Evolutionary conservation across 148 eudicot species (phyloP).

Genomic region (Chenopodium formosanum): DNA sequence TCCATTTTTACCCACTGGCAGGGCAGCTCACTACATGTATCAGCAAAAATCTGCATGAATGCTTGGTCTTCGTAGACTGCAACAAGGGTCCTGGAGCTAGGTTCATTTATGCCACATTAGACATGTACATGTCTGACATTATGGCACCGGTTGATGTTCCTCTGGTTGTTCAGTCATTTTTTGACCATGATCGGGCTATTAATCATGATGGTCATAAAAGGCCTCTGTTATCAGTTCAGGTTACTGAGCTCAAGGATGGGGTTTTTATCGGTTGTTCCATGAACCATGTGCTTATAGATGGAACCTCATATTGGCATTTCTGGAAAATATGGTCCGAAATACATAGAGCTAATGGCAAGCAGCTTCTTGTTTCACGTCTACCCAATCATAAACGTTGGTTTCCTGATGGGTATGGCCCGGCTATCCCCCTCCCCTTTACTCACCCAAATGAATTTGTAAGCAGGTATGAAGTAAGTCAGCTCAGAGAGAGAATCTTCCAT

Average conservation of each 20-base stretch:
- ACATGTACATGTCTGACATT: constrained; percentile 28
- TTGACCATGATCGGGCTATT: constrained; percentile 27
- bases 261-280: constrained; percentile 51
- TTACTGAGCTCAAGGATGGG: constrained; percentile 37
- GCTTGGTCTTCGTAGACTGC: constrained; percentile 20
- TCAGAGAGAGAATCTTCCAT: constrained; percentile 59
- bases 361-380: constrained; percentile 3
- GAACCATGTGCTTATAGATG: constrained; percentile 54
- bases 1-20: constrained; percentile 33
- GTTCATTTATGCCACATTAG: constrained; percentile 23
- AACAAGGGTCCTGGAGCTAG: constrained; percentile 27
- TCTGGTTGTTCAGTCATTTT: constrained; percentile 31
- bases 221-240: constrained; percentile 48
- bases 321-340: constrained; percentile 50
- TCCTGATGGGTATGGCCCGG: constrained; percentile 30
- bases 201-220: constrained; percentile 43
- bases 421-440: constrained; percentile 21
- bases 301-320: constrained; percentile 62
- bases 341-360: constrained; percentile 15
- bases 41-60: constrained; percentile 1
- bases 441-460: constrained; percentile 34
- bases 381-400: constrained; percentile 28
- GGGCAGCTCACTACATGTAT: constrained; percentile 18
- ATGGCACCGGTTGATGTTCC: constrained; percentile 36
- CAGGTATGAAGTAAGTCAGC: constrained; percentile 22